These are phyloP conservation scores for Tetrapisispora taiwanensis DNA, from an alignment of 805 yeast genomes.

Conservation along the genomic window DNA sequence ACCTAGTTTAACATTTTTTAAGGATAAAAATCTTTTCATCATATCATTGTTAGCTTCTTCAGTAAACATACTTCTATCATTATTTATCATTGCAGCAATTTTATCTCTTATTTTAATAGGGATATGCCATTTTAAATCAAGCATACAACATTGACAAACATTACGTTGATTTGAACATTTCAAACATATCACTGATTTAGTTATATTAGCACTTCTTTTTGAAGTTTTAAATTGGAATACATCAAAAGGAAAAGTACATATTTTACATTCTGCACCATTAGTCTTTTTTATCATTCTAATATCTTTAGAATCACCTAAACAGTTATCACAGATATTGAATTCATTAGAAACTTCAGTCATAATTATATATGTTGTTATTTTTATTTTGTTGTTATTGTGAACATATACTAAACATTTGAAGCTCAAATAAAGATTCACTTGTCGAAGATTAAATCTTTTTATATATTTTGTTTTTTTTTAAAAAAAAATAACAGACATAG, in stretches of 20 bases:
- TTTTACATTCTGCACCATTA: slow-evolving; percentile 71
- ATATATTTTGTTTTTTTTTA: too few species aligned
- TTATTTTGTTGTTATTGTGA: too few species aligned
- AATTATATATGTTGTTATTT: background rate
- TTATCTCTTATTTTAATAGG: slow-evolving; percentile 72
- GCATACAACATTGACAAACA: slow-evolving; percentile 82
- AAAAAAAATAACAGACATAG: too few species aligned
- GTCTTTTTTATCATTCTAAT: slow-evolving; percentile 55
- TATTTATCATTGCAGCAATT: slow-evolving; percentile 62
- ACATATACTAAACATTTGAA: too few species aligned
- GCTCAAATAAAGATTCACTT: too few species aligned
- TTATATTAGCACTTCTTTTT: slow-evolving; percentile 32
- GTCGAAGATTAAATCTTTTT: too few species aligned
- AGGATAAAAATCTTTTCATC: slow-evolving; percentile 47
- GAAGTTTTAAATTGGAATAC: slow-evolving; percentile 47
- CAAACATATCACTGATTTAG: slow-evolving; percentile 61
- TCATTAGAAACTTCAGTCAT: background rate
- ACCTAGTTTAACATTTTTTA: slow-evolving; percentile 35
- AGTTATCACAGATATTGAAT: slow-evolving; percentile 47
- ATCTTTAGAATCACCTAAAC: slow-evolving; percentile 45
- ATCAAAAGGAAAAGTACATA: slow-evolving; percentile 79
- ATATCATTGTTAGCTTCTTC: slow-evolving; percentile 42
- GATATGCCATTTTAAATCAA: slow-evolving; percentile 74
- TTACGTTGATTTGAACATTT: slow-evolving; percentile 72
- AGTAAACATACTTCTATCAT: slow-evolving; percentile 23